Evolutionary conservation across 2,329 filamentous ascomycete genomes (phyloP), one percentile per base, ranked within the genome.

Genomic region (Monilinia vaccinii-corymbosi): DNA sequence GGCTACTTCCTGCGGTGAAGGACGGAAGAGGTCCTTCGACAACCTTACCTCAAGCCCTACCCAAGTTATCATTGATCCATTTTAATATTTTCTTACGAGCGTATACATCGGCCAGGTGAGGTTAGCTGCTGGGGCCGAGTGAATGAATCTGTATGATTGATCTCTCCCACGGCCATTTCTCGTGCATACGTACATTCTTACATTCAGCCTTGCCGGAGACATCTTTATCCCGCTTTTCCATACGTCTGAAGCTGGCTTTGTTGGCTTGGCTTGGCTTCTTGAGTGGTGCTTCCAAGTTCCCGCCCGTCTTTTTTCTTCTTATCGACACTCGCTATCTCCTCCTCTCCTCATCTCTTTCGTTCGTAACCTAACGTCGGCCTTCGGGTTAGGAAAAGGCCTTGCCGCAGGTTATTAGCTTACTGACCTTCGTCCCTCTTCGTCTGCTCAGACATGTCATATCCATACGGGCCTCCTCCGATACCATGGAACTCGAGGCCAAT

Each of bases 401-500:
- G 18, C 18, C 21, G 28, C 38, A 55, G 51, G 9, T 44, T 13
- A 7, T 32, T 32, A 31, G 28, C 36, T 16, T 23, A 31, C 53
- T 49, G 23, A 21, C 21, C 36, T 18, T 16, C 32, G 38, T 32
- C 6, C 34, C 36, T 58, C 44, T 45, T 55, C 34, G 16, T 31
- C 23, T 49, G 23, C 45, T 45, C 40, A 66, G 4, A 60, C 21
- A 69, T 70, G 67, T 57, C 67, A 52, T 62, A 57, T 51, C 67
- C 56, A 44, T 67, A 63, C 56, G 65, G 66, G 31, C 64, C 68
- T 28, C 58, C 60, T 28, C 68, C 67, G 14, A 67, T 70, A 25
- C 66, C 68, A 11, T 70, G 64, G 55, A 61, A 60, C 28, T 66
- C 68, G 46, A 66, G 65, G 52, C 66, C 69, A 42, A 62, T 59